Percentiles rank a stretch among this genome's conserved stretches.
phyloP scores from a whole-genome alignment of 2,329 filamentous ascomycete species.

The Byssochlamys sp. region DNA sequence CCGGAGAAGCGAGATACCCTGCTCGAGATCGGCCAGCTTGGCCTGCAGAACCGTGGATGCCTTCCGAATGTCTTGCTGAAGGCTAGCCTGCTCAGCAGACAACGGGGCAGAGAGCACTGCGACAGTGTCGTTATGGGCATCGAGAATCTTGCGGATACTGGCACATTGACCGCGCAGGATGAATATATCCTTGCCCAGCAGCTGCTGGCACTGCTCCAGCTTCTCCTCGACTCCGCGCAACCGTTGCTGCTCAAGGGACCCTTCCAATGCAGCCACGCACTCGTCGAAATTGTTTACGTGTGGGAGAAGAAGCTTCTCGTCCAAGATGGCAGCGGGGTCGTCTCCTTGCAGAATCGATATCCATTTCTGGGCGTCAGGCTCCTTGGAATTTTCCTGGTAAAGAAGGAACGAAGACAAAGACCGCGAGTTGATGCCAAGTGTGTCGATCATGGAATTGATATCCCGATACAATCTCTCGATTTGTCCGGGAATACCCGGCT shows the following conservation, averaged over 20 bases:
- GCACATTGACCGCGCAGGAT: constrained; percentile 66
- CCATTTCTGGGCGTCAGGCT: constrained; percentile 44
- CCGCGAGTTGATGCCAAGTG: constrained; percentile 75
- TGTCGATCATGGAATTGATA: constrained; percentile 76
- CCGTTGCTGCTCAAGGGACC: constrained; percentile 56
- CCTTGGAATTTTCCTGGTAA: constrained; percentile 33
- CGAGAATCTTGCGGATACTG: constrained; percentile 68
- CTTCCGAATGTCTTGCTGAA: constrained; percentile 73
- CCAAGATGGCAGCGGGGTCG: constrained; percentile 58
- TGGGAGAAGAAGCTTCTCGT: constrained; percentile 61
- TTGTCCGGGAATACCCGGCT: constrained; percentile 41
- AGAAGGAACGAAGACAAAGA: constrained; percentile 50
- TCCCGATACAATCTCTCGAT: constrained; percentile 43
- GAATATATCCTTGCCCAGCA: constrained; percentile 58
- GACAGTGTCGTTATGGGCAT: constrained; percentile 60
- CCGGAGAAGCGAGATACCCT: constrained; percentile 67
- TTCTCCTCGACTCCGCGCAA: constrained; percentile 61
- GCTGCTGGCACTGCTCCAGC: constrained; percentile 56
- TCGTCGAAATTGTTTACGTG: constrained; percentile 62
- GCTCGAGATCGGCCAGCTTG: constrained; percentile 67
- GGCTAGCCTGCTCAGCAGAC: constrained; percentile 70
- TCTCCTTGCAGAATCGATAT: constrained; percentile 30
- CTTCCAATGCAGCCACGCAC: constrained; percentile 57
- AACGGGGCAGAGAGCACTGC: constrained; percentile 61
- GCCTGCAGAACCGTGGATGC: constrained; percentile 66